These are phyloP conservation scores for Raffaelea albimanens DNA, from an alignment of 2,329 filamentous ascomycete species.

Conservation along the genomic window DNA sequence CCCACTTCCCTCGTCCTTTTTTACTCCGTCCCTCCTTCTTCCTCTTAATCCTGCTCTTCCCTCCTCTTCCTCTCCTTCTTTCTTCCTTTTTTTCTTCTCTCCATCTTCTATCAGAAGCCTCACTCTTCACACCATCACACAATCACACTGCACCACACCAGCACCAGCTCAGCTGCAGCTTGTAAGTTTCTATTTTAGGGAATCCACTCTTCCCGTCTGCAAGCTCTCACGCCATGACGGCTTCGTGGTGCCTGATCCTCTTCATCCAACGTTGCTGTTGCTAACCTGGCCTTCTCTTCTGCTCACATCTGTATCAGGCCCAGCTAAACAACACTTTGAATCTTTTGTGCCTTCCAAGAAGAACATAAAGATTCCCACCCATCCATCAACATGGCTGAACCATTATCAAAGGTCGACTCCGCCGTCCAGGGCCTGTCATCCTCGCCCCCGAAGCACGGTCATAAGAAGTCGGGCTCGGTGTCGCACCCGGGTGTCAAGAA, in stretches of 20 bases:
- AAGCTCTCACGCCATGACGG: too few relatives aligned
- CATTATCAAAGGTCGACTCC: slow-evolving; percentile 83
- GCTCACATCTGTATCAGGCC: too few relatives aligned
- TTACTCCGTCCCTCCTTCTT: slow-evolving; percentile 5
- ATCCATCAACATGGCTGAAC: slow-evolving; percentile 32
- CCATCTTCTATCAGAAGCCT: slow-evolving; percentile 4
- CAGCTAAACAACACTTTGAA: too few relatives aligned
- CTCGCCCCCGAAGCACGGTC: slow-evolving; percentile 56
- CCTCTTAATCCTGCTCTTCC: slow-evolving; percentile 2
- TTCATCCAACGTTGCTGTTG: too few relatives aligned
- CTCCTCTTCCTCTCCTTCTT: not conserved
- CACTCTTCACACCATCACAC: not conserved
- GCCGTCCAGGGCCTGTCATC: slow-evolving; percentile 71
- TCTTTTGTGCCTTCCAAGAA: too few relatives aligned
- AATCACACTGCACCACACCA: slow-evolving; percentile 4
- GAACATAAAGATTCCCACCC: too few relatives aligned
- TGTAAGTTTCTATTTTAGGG: not conserved
- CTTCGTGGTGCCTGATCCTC: too few relatives aligned
- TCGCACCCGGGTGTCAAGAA: slow-evolving; percentile 62
- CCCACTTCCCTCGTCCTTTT: not conserved
- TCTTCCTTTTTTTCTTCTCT: not conserved
- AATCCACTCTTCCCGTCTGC: not conserved
- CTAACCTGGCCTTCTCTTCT: too few relatives aligned
- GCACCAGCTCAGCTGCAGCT: not conserved
- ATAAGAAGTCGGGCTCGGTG: slow-evolving; percentile 43